Percentiles rank a stretch among this genome's conserved stretches.
phyloP scores from a whole-genome alignment of 305 asterid species.

The Solanum hybrid region DNA sequence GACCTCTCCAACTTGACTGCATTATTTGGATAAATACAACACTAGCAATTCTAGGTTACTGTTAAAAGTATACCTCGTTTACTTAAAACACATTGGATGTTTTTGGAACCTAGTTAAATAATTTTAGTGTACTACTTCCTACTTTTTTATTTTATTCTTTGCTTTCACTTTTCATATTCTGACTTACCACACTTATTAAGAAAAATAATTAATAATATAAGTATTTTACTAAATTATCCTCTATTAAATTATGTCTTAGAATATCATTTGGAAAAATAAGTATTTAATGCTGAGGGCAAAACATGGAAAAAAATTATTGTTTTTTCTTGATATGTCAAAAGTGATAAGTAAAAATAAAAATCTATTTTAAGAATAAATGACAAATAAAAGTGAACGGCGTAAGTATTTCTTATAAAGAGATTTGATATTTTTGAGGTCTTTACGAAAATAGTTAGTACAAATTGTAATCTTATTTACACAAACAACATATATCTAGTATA shows the following conservation, averaged over 20 bases:
- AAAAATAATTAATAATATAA: too few relatives aligned
- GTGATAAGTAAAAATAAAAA: fast-evolving
- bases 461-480: neutral
- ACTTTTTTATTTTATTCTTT: neutral
- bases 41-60: neutral
- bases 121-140: neutral
- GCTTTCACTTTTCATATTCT: too few relatives aligned
- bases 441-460: neutral
- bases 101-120: neutral
- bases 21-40: neutral
- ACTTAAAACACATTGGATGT: neutral
- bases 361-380: too few relatives aligned
- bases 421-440: neutral
- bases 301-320: too few relatives aligned
- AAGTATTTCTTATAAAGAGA: neutral
- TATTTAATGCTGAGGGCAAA: too few relatives aligned
- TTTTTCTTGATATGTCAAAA: too few relatives aligned
- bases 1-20: slow-evolving; percentile 6
- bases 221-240: too few relatives aligned
- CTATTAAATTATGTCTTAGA: too few relatives aligned
- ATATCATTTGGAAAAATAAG: too few relatives aligned
- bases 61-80: slow-evolving; percentile 1
- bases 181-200: neutral
- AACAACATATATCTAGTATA: too few relatives aligned
- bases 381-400: too few relatives aligned